A percentile compares a stretch with the other conserved stretches of the same genome.
Conservation (phyloP, 1,284 basidiomycete species). For the Trametes sp. region DNA sequence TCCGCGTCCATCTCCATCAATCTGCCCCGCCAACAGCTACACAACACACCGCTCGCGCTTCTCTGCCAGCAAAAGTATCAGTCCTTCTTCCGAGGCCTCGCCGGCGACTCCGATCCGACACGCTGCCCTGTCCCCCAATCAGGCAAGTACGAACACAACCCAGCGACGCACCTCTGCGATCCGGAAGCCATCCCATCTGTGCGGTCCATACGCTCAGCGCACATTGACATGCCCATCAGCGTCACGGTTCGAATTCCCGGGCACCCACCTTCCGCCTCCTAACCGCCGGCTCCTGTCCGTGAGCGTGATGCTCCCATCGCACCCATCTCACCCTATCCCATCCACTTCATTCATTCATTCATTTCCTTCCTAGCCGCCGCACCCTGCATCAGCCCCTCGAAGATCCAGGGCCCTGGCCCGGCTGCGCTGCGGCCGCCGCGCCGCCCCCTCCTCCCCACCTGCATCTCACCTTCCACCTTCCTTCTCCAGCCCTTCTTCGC, state of each 20-base stretch:
- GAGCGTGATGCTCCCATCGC: not conserved
- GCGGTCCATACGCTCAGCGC: not conserved
- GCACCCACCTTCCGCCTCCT: not conserved
- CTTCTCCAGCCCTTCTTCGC: not conserved
- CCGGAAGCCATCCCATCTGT: too few relatives aligned
- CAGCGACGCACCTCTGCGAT: not conserved
- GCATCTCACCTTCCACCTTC: not conserved
- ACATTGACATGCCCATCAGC: not conserved
- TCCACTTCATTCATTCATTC: not conserved
- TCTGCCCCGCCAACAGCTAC: too few relatives aligned
- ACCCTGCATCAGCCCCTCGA: not conserved
- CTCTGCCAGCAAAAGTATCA: too few relatives aligned
- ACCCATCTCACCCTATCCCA: not conserved
- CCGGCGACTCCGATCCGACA: too few relatives aligned
- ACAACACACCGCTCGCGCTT: too few relatives aligned
- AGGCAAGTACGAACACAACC: too few relatives aligned
- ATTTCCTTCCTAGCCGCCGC: too few relatives aligned
- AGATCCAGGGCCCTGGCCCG: not conserved
- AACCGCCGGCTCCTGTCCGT: not conserved
- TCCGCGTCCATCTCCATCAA: too few relatives aligned
- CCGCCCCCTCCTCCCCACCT: not conserved
- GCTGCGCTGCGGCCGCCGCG: constrained; percentile 1
- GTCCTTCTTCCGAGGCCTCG: too few relatives aligned
- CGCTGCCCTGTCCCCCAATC: too few relatives aligned
- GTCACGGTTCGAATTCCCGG: not conserved